Conservation (phyloP, 164 flowering plant genomes). For the Stephania yunnanensis region DNA sequence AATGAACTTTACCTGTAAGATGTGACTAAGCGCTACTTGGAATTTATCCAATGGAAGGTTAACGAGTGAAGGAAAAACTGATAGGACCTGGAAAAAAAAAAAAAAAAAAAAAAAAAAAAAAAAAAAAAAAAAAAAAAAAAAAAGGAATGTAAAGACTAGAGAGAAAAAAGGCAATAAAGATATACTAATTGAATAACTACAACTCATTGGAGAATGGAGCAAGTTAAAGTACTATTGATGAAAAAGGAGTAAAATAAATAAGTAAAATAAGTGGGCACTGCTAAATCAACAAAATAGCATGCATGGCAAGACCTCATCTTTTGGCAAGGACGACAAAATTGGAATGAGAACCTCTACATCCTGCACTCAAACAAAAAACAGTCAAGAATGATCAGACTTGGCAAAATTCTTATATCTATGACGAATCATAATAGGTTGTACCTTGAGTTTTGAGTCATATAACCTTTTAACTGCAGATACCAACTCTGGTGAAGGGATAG, state of each 20-base stretch:
- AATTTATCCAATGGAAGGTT: conserved; percentile 80
- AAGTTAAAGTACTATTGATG: not conserved
- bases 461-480: conserved; percentile 54
- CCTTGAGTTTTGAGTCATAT: conserved; percentile 74
- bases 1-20: conserved; percentile 58
- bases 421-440: conserved; percentile 20
- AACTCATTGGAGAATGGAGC: not conserved
- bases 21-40: conserved; percentile 60
- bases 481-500: conserved; percentile 64
- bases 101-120: too few relatives aligned
- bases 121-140: conserved; percentile 2
- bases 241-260: not conserved
- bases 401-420: not conserved
- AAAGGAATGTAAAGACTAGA: not conserved
- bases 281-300: not conserved
- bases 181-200: not conserved
- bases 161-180: not conserved
- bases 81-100: conserved; percentile 44
- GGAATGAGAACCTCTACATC: conserved; percentile 81
- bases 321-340: conserved; percentile 59
- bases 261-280: not conserved
- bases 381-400: not conserved
- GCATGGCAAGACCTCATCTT: conserved; percentile 62
- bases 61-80: conserved; percentile 64
- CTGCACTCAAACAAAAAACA: conserved; percentile 39